Evolutionary conservation across 257 asterid species (phyloP).

Genomic region (Plectranthus barbatus): DNA sequence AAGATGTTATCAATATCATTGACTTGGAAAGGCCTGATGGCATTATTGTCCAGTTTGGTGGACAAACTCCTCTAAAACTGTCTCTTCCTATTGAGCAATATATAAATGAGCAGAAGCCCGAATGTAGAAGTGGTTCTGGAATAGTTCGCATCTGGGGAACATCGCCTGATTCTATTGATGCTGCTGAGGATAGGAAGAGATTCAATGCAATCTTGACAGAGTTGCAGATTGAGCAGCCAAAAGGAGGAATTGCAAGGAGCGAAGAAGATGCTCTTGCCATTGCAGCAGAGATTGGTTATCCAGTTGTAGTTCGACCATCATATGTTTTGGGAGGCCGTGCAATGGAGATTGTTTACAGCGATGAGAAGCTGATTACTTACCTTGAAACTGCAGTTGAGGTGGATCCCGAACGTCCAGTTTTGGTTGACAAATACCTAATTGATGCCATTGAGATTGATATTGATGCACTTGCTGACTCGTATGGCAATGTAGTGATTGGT

Average conservation of each 20-base stretch:
- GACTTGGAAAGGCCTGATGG: constrained; percentile 97
- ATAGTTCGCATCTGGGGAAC: constrained; percentile 93
- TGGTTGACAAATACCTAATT: constrained; percentile 74
- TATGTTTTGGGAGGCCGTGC: constrained; percentile 97
- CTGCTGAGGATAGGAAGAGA: constrained; percentile 94
- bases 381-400: constrained; percentile 91
- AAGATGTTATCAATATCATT: constrained; percentile 82
- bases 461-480: constrained; percentile 68
- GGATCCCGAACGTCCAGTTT: constrained; percentile 93
- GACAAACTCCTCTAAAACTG: constrained; percentile 89
- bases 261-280: constrained; percentile 85
- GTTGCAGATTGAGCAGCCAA: constrained; percentile 85
- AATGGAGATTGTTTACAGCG: constrained; percentile 95
- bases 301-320: constrained; percentile 95
- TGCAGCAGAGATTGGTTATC: constrained; percentile 87
- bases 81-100: constrained; percentile 80
- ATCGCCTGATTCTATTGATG: constrained; percentile 90
- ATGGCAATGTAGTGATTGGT: constrained; percentile 92
- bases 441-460: constrained; percentile 92
- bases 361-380: constrained; percentile 71
- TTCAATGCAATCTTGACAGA: constrained; percentile 78
- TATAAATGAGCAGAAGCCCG: constrained; percentile 53
- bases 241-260: constrained; percentile 94
- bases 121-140: constrained; percentile 57
- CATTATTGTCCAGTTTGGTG: constrained; percentile 95